A percentile compares a stretch with the other conserved stretches of the same genome.
phyloP scores from a whole-genome alignment of 805 yeast genomes.

The Priceomyces castillae region DNA sequence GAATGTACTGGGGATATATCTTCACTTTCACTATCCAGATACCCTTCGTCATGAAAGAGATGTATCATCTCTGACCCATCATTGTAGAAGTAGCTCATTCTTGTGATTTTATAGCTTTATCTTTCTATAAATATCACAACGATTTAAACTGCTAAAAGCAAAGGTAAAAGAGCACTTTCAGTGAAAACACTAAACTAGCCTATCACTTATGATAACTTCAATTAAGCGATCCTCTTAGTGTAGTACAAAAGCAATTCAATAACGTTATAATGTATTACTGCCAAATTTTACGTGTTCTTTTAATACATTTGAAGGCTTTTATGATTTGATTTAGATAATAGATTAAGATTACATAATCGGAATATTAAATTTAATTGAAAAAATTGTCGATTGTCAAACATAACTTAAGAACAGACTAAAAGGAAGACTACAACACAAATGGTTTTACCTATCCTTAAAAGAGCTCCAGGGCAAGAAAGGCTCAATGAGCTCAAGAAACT shows the following conservation, averaged over 20 bases:
- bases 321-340: too few species aligned
- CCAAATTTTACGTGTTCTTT: too few species aligned
- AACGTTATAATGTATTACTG: too few species aligned
- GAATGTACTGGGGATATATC: background rate
- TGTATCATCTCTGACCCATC: conserved; percentile 1
- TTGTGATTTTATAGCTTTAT: background rate
- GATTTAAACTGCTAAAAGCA: background rate
- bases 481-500: conserved; percentile 56
- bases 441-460: conserved; percentile 29
- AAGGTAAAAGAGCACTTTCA: background rate
- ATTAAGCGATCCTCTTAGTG: too few species aligned
- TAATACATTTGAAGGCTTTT: too few species aligned
- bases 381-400: too few species aligned
- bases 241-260: too few species aligned
- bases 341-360: too few species aligned
- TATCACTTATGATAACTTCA: too few species aligned
- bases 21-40: background rate
- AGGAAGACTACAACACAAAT: background rate
- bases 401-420: too few species aligned
- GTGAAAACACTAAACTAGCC: background rate
- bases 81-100: background rate
- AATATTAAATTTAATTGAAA: too few species aligned
- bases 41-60: background rate
- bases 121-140: background rate
- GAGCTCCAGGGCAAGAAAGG: conserved; percentile 44